Percentiles rank a stretch among this genome's conserved stretches.
phyloP scores from a whole-genome alignment of 2,329 filamentous ascomycete genomes.

The Akanthomyces muscarius region DNA sequence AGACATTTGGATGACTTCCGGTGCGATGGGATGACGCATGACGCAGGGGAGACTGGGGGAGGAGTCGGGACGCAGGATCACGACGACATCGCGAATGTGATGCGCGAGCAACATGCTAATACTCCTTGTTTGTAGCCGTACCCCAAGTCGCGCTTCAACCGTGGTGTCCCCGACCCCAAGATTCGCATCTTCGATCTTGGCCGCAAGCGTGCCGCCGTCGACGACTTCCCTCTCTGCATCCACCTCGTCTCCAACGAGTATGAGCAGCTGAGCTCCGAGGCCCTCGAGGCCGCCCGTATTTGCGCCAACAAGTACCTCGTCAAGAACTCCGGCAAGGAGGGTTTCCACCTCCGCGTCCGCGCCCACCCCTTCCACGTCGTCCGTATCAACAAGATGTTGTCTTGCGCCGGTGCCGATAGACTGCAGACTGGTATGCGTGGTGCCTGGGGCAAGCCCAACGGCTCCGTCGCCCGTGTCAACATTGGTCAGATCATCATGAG shows the following conservation, averaged over 20 bases:
- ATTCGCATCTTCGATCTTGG: slow-evolving; percentile 98
- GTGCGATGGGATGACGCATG: neutral
- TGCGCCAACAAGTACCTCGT: slow-evolving; percentile 98
- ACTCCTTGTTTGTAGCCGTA: slow-evolving; percentile 63
- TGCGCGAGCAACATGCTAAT: slow-evolving; percentile 16
- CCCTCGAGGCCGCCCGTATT: slow-evolving; percentile 98
- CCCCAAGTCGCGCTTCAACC: slow-evolving; percentile 99
- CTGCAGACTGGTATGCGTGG: slow-evolving; percentile 99
- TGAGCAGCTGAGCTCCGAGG: slow-evolving; percentile 99
- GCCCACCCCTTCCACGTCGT: slow-evolving; percentile 99
- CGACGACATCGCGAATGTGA: neutral
- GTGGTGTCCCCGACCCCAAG: slow-evolving; percentile 85
- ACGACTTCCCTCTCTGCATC: slow-evolving; percentile 98
- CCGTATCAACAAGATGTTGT: slow-evolving; percentile 99
- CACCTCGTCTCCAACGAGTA: slow-evolving; percentile 99
- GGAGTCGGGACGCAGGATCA: slow-evolving; percentile 1
- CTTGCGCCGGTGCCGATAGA: slow-evolving; percentile 99
- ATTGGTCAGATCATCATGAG: slow-evolving; percentile 99
- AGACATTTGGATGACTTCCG: neutral
- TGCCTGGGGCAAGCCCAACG: slow-evolving; percentile 99
- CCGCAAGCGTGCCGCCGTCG: slow-evolving; percentile 97
- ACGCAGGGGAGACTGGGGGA: neutral
- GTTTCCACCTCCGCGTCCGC: slow-evolving; percentile 72
- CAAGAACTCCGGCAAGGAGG: slow-evolving; percentile 68
- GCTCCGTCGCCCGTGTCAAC: slow-evolving; percentile 98